Percentiles rank a stretch among this genome's conserved stretches.
Conservation (phyloP, 768 basidiomycete genomes). For the Strobilomyces dryophilus region DNA sequence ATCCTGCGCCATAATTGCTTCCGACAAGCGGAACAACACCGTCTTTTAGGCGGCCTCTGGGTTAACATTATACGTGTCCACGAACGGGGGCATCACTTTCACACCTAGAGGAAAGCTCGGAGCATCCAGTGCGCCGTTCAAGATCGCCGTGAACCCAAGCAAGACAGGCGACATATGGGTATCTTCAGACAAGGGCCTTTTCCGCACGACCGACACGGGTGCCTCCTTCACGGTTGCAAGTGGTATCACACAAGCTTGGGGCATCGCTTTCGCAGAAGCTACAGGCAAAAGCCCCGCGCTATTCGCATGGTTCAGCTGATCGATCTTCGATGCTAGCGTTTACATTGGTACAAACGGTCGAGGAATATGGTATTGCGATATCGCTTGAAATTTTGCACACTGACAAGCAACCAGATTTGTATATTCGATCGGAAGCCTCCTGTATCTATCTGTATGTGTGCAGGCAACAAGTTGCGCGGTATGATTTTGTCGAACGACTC, state of each 20-base stretch:
- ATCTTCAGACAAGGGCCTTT: constrained; percentile 8
- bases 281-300: not conserved
- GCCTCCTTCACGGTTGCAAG: not conserved
- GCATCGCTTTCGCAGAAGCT: not conserved
- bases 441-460: too few relatives aligned
- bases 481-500: too few relatives aligned
- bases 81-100: constrained; percentile 46
- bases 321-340: not conserved
- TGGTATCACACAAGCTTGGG: constrained; percentile 5
- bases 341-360: constrained; percentile 13
- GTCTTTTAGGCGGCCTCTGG: constrained; percentile 59
- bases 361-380: constrained; percentile 10
- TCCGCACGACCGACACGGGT: not conserved
- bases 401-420: too few relatives aligned
- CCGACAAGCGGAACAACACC: constrained; percentile 55
- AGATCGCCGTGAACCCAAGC: constrained; percentile 6
- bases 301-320: not conserved
- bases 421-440: too few relatives aligned
- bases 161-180: constrained; percentile 8
- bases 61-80: constrained; percentile 56
- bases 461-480: too few relatives aligned
- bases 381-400: not conserved
- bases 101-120: constrained; percentile 21
- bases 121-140: constrained; percentile 4
- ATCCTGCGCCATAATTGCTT: constrained; percentile 50